phyloP scores from a whole-genome alignment of 495 filamentous ascomycete species.

The Aspergillus cristatus region DNA sequence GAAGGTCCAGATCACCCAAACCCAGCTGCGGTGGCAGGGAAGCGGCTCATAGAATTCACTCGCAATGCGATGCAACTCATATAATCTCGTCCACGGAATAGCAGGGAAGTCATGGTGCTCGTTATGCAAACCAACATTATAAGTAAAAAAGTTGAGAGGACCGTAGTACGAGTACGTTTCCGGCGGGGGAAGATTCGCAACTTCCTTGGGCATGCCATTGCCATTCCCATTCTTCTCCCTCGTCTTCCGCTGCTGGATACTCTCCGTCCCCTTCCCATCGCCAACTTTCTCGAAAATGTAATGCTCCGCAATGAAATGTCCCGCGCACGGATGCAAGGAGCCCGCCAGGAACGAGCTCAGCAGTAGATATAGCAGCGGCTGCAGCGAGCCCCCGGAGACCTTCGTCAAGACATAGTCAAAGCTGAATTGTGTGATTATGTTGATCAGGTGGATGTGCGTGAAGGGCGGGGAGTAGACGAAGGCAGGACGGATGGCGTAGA shows the following conservation, averaged over 20 bases:
- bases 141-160: conserved; percentile 81
- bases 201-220: conserved; percentile 24
- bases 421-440: conserved; percentile 61
- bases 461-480: conserved; percentile 84
- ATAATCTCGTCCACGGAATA: conserved; percentile 84
- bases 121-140: conserved; percentile 96
- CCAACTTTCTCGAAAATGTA: conserved; percentile 81
- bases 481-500: conserved; percentile 98
- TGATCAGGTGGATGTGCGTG: conserved; percentile 75
- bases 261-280: conserved; percentile 40
- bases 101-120: conserved; percentile 99
- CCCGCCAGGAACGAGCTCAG: conserved; percentile 88
- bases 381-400: conserved; percentile 43
- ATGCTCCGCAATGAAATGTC: conserved; percentile 98
- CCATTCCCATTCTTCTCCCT: conserved; percentile 12
- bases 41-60: conserved; percentile 87
- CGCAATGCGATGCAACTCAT: conserved; percentile 66
- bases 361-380: conserved; percentile 66
- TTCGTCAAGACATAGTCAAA: conserved; percentile 68
- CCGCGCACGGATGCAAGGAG: conserved; percentile 86
- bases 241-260: conserved; percentile 33
- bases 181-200: conserved; percentile 56
- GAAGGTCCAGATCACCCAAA: conserved; percentile 89
- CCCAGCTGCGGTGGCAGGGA: conserved; percentile 83
- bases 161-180: conserved; percentile 99